Base-by-base conservation (phyloP, 2,329 filamentous ascomycete genomes). In the Acrocalymma vagum region DNA sequence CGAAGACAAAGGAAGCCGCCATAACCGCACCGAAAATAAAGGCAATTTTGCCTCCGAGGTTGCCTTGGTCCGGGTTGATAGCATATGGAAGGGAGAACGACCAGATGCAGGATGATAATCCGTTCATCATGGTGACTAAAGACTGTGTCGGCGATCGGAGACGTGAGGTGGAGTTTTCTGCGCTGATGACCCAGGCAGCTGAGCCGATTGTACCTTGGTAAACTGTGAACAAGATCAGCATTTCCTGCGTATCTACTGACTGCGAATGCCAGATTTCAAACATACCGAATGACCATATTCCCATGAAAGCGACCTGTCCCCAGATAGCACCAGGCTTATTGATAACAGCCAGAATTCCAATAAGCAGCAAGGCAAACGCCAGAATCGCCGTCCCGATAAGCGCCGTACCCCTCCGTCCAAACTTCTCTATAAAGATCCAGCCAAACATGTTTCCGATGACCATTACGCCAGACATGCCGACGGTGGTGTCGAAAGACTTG, bases 51-150 rank as follows among this genome's bases (percentile, higher is more conserved):
- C 71, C 70, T 33, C 71, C 64, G 1, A 94, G 78, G 55, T 89
- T 80, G 15, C 84, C 84, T 38, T 86, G 83, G 4, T 85, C 85
- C 0, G 74, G 71, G 1, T 85, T 84, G 21, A 91, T 86, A 75
- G 94, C 82, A 66, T 88, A 91, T 0, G 88, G 88, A 11, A 43
- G 29, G 14, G 38, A 31, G 22, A 49, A 52, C 9, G 40, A 45
- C 48, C 45, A 45, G n/a, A 48, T 53, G 30, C 46, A 48, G 13
- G 40, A 44, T 2, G 38, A 43, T 10, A 51, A 37, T 9, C 49
- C 49, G 22, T 48, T 55, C 34, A 39, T 38, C 24, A 50, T 39
- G 9, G 46, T 47, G 5, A 18, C 38, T 5, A 53, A 33, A n/a
- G 45, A 39, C 20, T 42, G 37, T 10, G 45, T 49, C 3, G 45